Conservation (phyloP, 495 filamentous ascomycete genomes). For the Articulospora tetracladia region DNA sequence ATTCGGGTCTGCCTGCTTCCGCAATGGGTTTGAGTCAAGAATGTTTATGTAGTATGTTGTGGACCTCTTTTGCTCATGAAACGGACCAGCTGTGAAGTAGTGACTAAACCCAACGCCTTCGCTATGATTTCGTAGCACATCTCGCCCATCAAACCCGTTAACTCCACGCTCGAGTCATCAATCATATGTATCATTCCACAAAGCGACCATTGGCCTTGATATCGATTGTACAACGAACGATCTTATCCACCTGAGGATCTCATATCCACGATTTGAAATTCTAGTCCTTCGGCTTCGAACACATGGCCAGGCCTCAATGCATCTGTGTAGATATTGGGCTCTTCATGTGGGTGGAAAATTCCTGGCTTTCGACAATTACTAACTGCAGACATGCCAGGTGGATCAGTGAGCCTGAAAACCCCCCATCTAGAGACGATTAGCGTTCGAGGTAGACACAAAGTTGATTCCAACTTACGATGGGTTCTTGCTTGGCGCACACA, state of each 20-base stretch:
- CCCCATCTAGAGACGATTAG: constrained; percentile 61
- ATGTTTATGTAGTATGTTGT: too few relatives aligned
- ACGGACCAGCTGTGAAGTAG: too few relatives aligned
- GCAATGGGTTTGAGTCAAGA: too few relatives aligned
- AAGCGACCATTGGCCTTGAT: too few relatives aligned
- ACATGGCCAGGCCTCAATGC: constrained; percentile 83
- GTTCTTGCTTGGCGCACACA: constrained; percentile 80
- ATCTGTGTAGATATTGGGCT: constrained; percentile 75
- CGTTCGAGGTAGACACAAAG: background rate
- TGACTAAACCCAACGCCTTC: background rate
- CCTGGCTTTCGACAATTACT: constrained; percentile 69
- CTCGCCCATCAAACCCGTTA: too few relatives aligned
- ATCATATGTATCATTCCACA: too few relatives aligned
- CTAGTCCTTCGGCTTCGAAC: constrained; percentile 66
- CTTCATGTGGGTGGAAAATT: constrained; percentile 78
- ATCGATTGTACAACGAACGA: too few relatives aligned
- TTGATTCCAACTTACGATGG: constrained; percentile 57
- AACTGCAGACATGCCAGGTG: constrained; percentile 79
- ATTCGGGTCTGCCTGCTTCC: too few relatives aligned
- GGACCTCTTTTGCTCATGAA: too few relatives aligned
- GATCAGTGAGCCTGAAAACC: constrained; percentile 88
- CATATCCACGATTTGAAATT: constrained; percentile 77
- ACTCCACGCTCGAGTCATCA: too few relatives aligned
- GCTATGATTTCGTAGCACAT: background rate
- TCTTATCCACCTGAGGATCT: too few relatives aligned